Base-by-base conservation (phyloP, 495 filamentous ascomycete genomes). In the Talaromyces thailandensis region DNA sequence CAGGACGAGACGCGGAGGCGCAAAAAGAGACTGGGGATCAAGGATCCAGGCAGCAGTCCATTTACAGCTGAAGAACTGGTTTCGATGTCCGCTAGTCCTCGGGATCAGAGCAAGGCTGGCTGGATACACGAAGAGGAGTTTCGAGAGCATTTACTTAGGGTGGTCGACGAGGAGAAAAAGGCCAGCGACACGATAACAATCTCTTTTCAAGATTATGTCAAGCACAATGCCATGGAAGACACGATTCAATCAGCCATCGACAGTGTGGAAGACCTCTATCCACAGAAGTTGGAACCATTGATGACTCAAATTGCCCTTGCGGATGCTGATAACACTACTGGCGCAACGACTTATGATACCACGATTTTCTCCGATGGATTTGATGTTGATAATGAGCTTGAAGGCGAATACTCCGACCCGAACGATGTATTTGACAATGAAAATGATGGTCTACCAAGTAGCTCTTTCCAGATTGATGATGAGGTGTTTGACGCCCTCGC, bases 71-170 rank as follows among this genome's bases (percentile, higher is more conserved):
- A 96, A 56, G 92, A 85, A 2, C 67, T 97, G 62, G 79, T 93
- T 14, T 90, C 91, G 14, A 90, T 96, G 83, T 96, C 92, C 18
- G 91, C 90, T 2, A 87, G 92, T 67, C 79, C 85, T 18, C 82
- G 94, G 57, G 81, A 88, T 61, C 81, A 85, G 18, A 76, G 85
- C 40, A 80, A 81, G 59, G 83, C 83, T 23, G 86, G 85, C 5
- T 98, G 94, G 94, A 87, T 96, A 24, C 92, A 96, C 67, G 92
- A 96, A 73, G 89, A 90, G 62, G 92, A 96, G 63, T 92, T 87
- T 69, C 80, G 82, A 24, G 77, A 85, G 31, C 79, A 88, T 68
- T 74, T 92, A 2, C 70, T 79, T 50, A 71, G 75, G 21, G 77
- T 93, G 32, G 81, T 88, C 18, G 66, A 71, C 1, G 77, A 90